Evolutionary conservation across 495 filamentous ascomycete species (phyloP), one percentile per base, ranked within the genome.

Genomic region (Physcia stellaris): DNA sequence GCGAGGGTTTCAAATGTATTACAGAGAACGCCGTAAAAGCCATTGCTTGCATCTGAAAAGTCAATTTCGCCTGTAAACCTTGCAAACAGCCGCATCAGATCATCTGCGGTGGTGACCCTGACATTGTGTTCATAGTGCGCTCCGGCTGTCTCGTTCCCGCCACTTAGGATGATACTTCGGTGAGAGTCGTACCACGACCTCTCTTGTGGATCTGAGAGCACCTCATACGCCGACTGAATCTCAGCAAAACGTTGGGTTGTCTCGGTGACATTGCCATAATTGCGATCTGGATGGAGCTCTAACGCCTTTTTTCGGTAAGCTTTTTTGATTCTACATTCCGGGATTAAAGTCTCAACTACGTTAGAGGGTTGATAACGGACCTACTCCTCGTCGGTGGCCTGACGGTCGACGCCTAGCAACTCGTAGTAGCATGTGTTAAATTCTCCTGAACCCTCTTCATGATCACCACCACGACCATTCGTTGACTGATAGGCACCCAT

Each of bases 181-280:
- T 99, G 90, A 17, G 85, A 82, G 51, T 99, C 88, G 57, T 99
- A 99, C 90, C 90, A 96, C 6, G 87, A 79, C 32, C 92, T 76
- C 55, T 99, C 90, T 55, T 96, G 87, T 6, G 84, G 76, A 55
- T 99, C 92, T 12, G 86, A 92, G 2, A 99, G 77, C 16, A 96
- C 75, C 53, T 96, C 86, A 57, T 96, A 94, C 26, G 90, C 90
- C 7, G 85, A 69, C 54, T 94, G 87, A 18, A 96, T 70, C 48
- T 90, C 86, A 31, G 87, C 86, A 54, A 99, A 99, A 15, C 77
- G 74, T 42, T 61, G 65, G 0, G 90, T 98, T 6, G 88, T 73
- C 43, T 75, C 73, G 45, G 90, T 85, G 37, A 75, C 75, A 52
- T 94, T 78, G 42, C 80, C 82, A 57, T 77, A 83, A 58, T 99